Evolutionary conservation across 768 basidiomycete genomes (phyloP), one percentile per base, ranked within the genome.

Genomic region (Lactarius akahatsu): DNA sequence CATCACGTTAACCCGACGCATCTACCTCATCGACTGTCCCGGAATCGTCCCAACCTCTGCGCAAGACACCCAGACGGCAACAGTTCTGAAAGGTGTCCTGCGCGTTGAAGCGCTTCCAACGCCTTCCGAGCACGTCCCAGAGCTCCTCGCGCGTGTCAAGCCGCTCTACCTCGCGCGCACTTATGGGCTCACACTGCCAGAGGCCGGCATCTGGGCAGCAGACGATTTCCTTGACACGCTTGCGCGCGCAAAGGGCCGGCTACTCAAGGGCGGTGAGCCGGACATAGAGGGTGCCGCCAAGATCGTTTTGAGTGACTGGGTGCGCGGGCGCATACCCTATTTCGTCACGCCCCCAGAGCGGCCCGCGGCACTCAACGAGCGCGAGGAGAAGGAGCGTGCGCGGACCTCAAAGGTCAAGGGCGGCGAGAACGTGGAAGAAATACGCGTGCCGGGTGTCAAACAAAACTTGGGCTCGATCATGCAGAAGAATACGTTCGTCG

Each of bases 21-120:
- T 99, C 75, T 99, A 98, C 81, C 89, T 99, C 71, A 98, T 99
- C 79, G 97, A 99, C 78, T 99, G 97, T 75, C 97, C 97, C 34
- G 97, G 97, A 58, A 92, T 98, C 76, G 97, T 98, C 1, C 96
- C 96, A 2, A 89, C 94, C 20, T 96, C 94, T 28, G 91, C 94
- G 2, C 83, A 91, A 68, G 96, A 98, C 77, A 85, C 91, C 2
- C 89, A 96, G 74, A 93, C 94, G 0, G 85, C 87, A 18, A 97
- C 89, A 4, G 97, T 98, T 28, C 85, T 99, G 65, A 99, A 99
- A 78, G 97, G 96, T 23, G 96, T 98, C 58, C 87, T 98, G 45
- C 91, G 96, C 65, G 94, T 98, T 26, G 96, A 98, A 78, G 94
- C 95, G 63, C 84, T 99, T 18, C 84, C 93, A 2, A 91, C 89